phyloP scores from a whole-genome alignment of 2,329 filamentous ascomycete genomes.

The Atkinsonella hypoxylon region DNA sequence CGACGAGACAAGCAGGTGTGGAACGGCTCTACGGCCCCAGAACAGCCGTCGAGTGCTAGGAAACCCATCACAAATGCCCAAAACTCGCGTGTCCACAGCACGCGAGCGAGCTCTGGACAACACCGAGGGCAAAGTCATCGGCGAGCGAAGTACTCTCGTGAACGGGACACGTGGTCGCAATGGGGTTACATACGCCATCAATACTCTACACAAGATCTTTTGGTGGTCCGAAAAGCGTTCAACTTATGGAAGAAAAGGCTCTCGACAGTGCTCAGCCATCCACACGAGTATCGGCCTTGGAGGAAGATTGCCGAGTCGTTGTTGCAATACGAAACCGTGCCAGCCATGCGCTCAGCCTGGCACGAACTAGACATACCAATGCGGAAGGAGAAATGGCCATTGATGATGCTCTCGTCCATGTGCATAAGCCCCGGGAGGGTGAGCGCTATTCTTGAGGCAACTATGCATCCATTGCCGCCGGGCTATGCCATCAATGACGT shows the following conservation, averaged over 20 bases:
- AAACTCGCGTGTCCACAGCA: not conserved
- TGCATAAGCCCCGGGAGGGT: conserved; percentile 20
- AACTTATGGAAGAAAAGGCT: conserved; percentile 19
- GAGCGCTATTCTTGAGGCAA: conserved; percentile 23
- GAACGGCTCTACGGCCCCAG: not conserved
- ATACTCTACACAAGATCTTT: conserved; percentile 12
- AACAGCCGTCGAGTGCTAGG: not conserved
- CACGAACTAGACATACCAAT: conserved; percentile 13
- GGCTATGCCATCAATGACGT: conserved; percentile 27
- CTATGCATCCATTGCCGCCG: conserved; percentile 22
- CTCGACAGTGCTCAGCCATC: conserved; percentile 8
- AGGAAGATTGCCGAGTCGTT: conserved; percentile 18
- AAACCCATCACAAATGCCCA: not conserved
- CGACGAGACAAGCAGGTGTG: not conserved
- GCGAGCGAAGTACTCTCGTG: not conserved
- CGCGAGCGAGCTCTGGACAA: not conserved
- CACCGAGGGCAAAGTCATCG: not conserved
- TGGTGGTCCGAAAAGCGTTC: conserved; percentile 13
- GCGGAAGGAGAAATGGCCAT: conserved; percentile 19
- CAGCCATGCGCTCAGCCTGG: conserved; percentile 24
- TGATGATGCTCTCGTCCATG: conserved; percentile 25
- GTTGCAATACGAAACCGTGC: conserved; percentile 16
- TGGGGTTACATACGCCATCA: conserved; percentile 22
- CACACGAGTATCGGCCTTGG: conserved; percentile 14
- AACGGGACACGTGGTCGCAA: conserved; percentile 12